Evolutionary conservation across 1,284 basidiomycete genomes (phyloP).

Genomic region (Melampsora americana): DNA sequence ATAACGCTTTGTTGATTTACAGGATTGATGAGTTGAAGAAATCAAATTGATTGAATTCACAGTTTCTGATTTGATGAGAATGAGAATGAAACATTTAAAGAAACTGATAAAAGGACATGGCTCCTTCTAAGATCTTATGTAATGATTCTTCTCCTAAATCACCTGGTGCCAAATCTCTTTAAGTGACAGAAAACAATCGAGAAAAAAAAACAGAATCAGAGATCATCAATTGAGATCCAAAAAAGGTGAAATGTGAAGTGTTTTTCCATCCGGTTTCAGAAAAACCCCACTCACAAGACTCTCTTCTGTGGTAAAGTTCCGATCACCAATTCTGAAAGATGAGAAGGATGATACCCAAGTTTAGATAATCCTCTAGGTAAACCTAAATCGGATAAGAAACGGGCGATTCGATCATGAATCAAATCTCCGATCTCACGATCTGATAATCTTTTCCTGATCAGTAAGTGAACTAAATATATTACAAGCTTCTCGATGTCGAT

Average conservation of each 20-base stretch:
- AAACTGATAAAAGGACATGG: not conserved
- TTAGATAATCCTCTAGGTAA: conserved; percentile 83
- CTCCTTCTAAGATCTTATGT: not conserved
- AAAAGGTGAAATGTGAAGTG: no score
- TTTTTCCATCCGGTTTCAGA: no score
- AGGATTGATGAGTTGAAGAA: no score
- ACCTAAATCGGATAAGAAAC: conserved; percentile 80
- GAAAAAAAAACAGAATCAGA: not conserved
- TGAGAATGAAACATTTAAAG: not conserved
- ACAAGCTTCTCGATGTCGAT: conserved; percentile 82
- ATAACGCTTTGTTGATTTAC: no score
- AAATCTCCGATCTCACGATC: conserved; percentile 77
- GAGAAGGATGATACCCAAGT: conserved; percentile 67
- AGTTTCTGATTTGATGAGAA: no score
- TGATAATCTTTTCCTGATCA: conserved; percentile 66
- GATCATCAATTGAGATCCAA: not conserved
- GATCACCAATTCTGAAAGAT: conserved; percentile 64
- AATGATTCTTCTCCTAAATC: not conserved
- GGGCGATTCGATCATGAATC: conserved; percentile 82
- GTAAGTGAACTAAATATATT: conserved; percentile 73
- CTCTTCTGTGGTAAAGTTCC: conserved; percentile 82
- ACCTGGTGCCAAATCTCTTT: conserved; percentile 8
- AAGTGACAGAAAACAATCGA: not conserved
- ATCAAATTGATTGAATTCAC: no score
- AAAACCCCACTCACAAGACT: conserved; percentile 60